Evolutionary conservation across 331 rosid species (phyloP).

Genomic region (Rhamnella rubrinervis): DNA sequence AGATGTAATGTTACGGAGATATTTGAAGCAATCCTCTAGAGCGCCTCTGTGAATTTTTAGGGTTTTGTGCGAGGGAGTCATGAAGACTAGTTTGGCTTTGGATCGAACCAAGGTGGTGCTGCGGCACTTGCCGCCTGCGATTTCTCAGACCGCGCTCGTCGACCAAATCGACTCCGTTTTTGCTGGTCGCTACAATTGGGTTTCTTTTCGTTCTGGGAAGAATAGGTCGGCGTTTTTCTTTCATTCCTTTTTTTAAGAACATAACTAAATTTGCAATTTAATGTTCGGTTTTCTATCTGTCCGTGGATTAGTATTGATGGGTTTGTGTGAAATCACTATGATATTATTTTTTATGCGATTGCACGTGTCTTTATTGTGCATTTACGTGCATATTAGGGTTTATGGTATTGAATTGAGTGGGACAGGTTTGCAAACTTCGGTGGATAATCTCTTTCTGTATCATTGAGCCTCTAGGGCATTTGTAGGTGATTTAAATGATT

Average conservation of each 20-base stretch:
- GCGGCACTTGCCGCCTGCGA: constrained; percentile 85
- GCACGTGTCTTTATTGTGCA: too few relatives aligned
- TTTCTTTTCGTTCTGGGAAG: constrained; percentile 62
- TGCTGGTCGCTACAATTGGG: constrained; percentile 63
- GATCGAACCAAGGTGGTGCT: constrained; percentile 78
- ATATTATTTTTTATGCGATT: too few relatives aligned
- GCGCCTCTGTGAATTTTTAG: constrained; percentile 25
- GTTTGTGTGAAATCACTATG: too few relatives aligned
- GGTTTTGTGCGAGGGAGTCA: constrained; percentile 27
- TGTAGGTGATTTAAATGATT: too few relatives aligned
- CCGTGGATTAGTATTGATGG: background rate
- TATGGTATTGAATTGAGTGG: too few relatives aligned
- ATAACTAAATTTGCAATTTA: too few relatives aligned
- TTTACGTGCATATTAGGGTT: too few relatives aligned
- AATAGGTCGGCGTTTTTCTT: constrained; percentile 38
- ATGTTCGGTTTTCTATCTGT: background rate
- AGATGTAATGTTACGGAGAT: constrained; percentile 35
- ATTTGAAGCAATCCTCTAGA: background rate
- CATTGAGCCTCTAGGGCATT: too few relatives aligned
- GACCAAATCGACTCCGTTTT: constrained; percentile 57
- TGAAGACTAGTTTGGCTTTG: constrained; percentile 52
- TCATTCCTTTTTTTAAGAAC: background rate
- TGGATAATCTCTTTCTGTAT: too few relatives aligned
- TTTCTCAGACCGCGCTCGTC: constrained; percentile 58
- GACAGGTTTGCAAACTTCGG: too few relatives aligned